A percentile compares a stretch with the other conserved stretches of the same genome.
phyloP scores from a whole-genome alignment of 2,329 filamentous ascomycete species.

The Cryphonectria carpinicola region DNA sequence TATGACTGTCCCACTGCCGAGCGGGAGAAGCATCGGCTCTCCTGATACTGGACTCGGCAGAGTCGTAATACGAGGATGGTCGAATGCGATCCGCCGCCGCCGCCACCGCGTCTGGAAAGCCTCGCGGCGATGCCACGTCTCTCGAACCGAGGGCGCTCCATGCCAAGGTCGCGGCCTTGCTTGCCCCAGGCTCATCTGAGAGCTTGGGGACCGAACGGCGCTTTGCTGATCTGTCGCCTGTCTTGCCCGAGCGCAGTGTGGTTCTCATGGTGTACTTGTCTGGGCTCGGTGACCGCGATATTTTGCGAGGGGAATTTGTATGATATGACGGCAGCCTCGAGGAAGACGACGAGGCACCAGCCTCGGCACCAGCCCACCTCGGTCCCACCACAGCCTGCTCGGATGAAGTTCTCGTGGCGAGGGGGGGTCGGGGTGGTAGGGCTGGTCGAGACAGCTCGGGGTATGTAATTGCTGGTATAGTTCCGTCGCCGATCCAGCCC shows the following conservation, averaged over 20 bases:
- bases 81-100: slow-evolving; percentile 11
- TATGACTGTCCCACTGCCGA: slow-evolving; percentile 59
- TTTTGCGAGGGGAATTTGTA: slow-evolving; percentile 32
- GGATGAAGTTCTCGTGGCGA: slow-evolving; percentile 58
- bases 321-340: slow-evolving; percentile 24
- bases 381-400: slow-evolving; percentile 49
- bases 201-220: slow-evolving; percentile 47
- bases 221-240: slow-evolving; percentile 47
- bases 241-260: slow-evolving; percentile 57
- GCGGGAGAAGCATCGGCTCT: slow-evolving; percentile 37
- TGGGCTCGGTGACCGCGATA: slow-evolving; percentile 57
- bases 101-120: slow-evolving; percentile 30
- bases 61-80: slow-evolving; percentile 16
- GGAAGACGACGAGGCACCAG: slow-evolving; percentile 27
- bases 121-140: slow-evolving; percentile 36
- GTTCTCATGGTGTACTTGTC: slow-evolving; percentile 66
- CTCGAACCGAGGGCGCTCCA: slow-evolving; percentile 55
- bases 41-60: slow-evolving; percentile 22
- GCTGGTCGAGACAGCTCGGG: slow-evolving; percentile 76
- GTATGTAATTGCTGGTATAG: slow-evolving; percentile 80
- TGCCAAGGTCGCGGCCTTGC: slow-evolving; percentile 66
- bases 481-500: slow-evolving; percentile 78
- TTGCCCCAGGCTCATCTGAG: slow-evolving; percentile 57
- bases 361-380: slow-evolving; percentile 30
- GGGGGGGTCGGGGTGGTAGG: slow-evolving; percentile 60